Evolutionary conservation across 805 yeast species (phyloP).

Genomic region (Tetrapisispora pingtungensis): DNA sequence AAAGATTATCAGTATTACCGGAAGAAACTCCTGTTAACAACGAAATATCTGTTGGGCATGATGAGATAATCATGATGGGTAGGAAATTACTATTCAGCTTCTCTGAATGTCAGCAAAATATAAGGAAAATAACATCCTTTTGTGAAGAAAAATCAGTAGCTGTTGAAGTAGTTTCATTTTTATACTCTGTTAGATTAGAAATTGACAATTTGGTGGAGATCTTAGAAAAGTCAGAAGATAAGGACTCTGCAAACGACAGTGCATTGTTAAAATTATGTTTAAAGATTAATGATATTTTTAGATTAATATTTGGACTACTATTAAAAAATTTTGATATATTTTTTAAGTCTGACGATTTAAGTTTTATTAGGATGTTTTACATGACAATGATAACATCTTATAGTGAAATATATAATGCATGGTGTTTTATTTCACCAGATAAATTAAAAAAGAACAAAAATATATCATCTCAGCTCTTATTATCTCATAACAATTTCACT

Average conservation of each 20-base stretch:
- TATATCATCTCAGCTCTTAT: neutral
- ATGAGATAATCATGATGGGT: conserved; percentile 32
- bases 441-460: neutral
- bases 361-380: conserved; percentile 54
- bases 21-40: conserved; percentile 32
- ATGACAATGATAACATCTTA: conserved; percentile 53
- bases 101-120: conserved; percentile 53
- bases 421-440: conserved; percentile 27
- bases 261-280: conserved; percentile 31
- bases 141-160: conserved; percentile 47
- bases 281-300: conserved; percentile 38
- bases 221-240: conserved; percentile 42
- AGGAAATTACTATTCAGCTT: conserved; percentile 53
- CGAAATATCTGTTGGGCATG: conserved; percentile 22
- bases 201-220: conserved; percentile 49
- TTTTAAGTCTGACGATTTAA: conserved; percentile 49
- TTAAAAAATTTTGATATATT: conserved; percentile 40
- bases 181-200: conserved; percentile 43
- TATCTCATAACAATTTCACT: conserved; percentile 3
- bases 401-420: conserved; percentile 59
- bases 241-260: conserved; percentile 28
- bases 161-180: conserved; percentile 41
- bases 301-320: conserved; percentile 33
- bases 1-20: conserved; percentile 53
- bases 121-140: conserved; percentile 47